phyloP scores from a whole-genome alignment of 257 asterid genomes.

The Rauvolfia tetraphylla region DNA sequence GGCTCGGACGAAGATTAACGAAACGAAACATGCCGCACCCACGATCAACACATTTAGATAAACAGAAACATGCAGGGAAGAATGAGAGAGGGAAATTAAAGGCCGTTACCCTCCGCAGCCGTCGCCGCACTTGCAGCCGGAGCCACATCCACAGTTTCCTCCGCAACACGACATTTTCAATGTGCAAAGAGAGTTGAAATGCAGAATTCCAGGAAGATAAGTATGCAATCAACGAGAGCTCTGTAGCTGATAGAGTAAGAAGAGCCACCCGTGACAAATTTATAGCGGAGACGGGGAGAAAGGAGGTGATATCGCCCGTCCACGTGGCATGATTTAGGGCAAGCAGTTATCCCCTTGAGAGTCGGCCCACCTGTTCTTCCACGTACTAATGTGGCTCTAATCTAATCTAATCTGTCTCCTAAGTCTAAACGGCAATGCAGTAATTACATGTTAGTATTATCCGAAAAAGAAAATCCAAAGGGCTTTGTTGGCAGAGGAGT shows the following conservation, averaged over 20 bases:
- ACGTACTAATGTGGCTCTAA: conserved; percentile 16
- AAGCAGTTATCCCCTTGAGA: conserved; percentile 18
- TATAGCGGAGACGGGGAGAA: conserved; percentile 30
- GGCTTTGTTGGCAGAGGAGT: no score
- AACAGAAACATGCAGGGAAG: not conserved
- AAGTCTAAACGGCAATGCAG: no score
- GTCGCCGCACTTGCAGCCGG: conserved; percentile 65
- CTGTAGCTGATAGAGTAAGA: no score
- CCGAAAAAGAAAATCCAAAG: no score
- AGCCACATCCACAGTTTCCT: conserved; percentile 68
- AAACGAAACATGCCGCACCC: no score
- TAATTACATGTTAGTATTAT: no score
- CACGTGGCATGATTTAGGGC: conserved; percentile 41
- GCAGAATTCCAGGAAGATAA: conserved; percentile 1
- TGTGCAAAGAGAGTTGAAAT: not conserved
- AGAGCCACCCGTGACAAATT: conserved; percentile 8
- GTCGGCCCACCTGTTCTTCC: conserved; percentile 22
- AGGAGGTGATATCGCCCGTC: conserved; percentile 23
- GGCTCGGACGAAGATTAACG: no score
- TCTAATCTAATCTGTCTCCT: not conserved
- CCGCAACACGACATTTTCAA: conserved; percentile 63
- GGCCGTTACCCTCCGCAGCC: conserved; percentile 55
- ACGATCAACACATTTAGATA: not conserved
- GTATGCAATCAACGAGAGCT: not conserved
- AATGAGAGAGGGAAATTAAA: not conserved